phyloP scores from a whole-genome alignment of 192 early-diverging fungal genomes.

The Geranomyces michiganensis region DNA sequence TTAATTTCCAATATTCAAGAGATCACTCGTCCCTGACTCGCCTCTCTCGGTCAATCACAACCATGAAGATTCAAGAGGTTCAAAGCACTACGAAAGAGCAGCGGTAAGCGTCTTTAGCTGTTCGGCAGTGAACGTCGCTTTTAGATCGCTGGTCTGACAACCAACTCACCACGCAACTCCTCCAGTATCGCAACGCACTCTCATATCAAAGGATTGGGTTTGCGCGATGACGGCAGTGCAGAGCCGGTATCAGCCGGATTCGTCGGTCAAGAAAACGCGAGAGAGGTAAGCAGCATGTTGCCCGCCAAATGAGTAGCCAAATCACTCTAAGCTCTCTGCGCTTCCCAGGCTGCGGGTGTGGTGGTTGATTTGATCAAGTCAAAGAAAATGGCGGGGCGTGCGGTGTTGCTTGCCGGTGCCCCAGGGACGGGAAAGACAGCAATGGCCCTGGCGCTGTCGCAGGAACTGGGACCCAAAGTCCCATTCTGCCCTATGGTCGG shows the following conservation, averaged over 20 bases:
- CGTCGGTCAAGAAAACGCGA: conserved; percentile 95
- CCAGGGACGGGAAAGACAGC: conserved; percentile 99
- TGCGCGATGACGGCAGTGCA: conserved; percentile 83
- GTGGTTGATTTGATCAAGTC: conserved; percentile 92
- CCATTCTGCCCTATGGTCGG: conserved; percentile 99
- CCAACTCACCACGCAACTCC: background rate
- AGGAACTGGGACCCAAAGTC: conserved; percentile 97
- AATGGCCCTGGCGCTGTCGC: conserved; percentile 92
- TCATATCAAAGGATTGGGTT: conserved; percentile 94
- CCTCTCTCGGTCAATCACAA: no score
- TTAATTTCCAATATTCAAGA: no score
- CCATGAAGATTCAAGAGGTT: conserved; percentile 93
- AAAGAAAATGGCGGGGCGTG: conserved; percentile 97
- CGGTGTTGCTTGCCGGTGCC: conserved; percentile 91
- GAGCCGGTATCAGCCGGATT: conserved; percentile 89
- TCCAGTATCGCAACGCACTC: conserved; percentile 83
- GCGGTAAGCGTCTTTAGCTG: conserved; percentile 46
- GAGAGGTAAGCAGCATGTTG: conserved; percentile 68
- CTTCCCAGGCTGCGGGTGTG: conserved; percentile 81
- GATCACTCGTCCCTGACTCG: no score
- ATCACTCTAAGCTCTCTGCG: background rate
- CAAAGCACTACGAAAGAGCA: conserved; percentile 90
- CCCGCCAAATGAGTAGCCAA: background rate
- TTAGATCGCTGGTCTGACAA: background rate
- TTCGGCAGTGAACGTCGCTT: background rate